Evolutionary conservation across 176 grass and related monocot genomes (phyloP), one percentile per base, ranked within the genome.

Genomic region (Triticum timopheevii): DNA sequence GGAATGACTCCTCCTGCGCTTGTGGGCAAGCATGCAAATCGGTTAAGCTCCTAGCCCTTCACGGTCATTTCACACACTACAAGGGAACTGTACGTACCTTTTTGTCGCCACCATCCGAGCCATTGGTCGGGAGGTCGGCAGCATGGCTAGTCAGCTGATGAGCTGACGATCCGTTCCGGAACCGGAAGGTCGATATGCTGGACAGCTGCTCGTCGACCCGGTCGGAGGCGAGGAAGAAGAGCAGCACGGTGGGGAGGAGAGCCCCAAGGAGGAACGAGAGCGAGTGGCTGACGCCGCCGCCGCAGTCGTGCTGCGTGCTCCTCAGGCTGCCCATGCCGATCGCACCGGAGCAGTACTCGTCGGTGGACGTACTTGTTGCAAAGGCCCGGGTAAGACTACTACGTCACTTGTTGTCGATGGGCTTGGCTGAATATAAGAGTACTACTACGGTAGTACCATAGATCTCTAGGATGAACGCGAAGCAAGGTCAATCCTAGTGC

Each of bases 251-350:
- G 72, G 72, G 72, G 72, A 49, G 73, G 7, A 76, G 15, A 19
- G 73, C 73, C 73, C 73, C 73, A 15, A 76, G 73, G 25, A 76
- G 73, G 73, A 76, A 76, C 8, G 44, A 52, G 73, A 76, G 13
- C 7, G 73, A 76, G 73, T 76, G 73, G 44, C 73, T 19, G 44
- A 52, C 44, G 13, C 13, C 44, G 24, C 13, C 73, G 42, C 73
- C 73, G 42, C 73, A 44, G 15, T 76, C 7, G 23, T 27, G 35
- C 7, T 59, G 54, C 19, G 19, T 59, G 54, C 54, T 59, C 54
- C 54, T 59, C 40, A 47, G n/a, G 71, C 71, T 9, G 71, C 72
- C 40, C 72, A 75, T 75, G 42, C 9, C 23, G 70, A 75, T 13
- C 22, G 22, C 35, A 10, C 54, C 19, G 22, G 54, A 59, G 22